Conservation (phyloP, 805 yeast genomes). For the Lipomyces sp. region DNA sequence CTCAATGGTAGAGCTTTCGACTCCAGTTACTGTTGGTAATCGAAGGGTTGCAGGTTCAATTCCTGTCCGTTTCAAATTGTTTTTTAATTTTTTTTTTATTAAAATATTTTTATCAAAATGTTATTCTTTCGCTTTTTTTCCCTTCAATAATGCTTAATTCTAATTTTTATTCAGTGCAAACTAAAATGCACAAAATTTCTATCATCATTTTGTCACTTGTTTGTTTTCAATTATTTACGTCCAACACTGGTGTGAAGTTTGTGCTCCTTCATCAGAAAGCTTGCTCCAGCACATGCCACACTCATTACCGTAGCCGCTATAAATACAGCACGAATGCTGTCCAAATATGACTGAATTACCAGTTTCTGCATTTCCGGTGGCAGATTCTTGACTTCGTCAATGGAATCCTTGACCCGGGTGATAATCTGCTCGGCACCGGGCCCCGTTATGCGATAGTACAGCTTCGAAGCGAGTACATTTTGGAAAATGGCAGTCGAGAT, state of each 20-base stretch:
- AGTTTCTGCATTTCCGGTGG: constrained; percentile 15
- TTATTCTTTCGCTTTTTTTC: no score
- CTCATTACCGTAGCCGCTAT: constrained; percentile 12
- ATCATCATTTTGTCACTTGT: no score
- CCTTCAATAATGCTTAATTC: no score
- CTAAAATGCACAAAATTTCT: no score
- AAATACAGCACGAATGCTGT: constrained; percentile 20
- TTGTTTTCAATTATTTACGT: constrained; percentile 9
- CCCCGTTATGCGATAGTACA: constrained; percentile 27
- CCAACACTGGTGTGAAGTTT: constrained; percentile 19
- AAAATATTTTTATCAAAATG: no score
- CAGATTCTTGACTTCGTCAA: constrained; percentile 12
- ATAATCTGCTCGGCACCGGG: constrained; percentile 26
- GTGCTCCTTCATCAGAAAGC: constrained; percentile 27
- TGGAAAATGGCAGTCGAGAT: constrained; percentile 57
- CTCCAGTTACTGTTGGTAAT: constrained; percentile 56
- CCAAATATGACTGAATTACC: constrained; percentile 17
- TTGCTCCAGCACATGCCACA: constrained; percentile 13
- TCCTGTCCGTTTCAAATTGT: constrained; percentile 72
- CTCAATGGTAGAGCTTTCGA: no score
- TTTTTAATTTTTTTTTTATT: constrained; percentile 10
- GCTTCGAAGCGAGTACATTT: constrained; percentile 36
- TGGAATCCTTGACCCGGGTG: constrained; percentile 15
- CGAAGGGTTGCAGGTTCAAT: constrained; percentile 86
- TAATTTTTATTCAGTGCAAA: no score